Base-by-base conservation (phyloP, 805 yeast genomes). In the Priceomyces melissophilus region DNA sequence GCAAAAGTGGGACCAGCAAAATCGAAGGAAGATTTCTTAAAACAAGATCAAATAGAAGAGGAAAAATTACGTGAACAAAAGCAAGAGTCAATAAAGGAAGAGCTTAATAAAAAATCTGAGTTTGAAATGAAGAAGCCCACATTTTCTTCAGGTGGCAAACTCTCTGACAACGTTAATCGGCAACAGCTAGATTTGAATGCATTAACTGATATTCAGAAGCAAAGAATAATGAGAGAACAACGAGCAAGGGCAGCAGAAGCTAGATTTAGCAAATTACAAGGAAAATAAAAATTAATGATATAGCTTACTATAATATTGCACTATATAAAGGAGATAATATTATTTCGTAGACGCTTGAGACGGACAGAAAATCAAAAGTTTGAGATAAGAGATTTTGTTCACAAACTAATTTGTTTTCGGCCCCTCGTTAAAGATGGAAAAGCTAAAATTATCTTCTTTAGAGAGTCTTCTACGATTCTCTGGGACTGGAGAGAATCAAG, bases 191-290 rank as follows among this genome's bases (percentile, higher is more conserved):
- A 79, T 35, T 52, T 82, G 40, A 73, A 76, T 33, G 82, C 89
- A 0, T 67, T 91, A 40, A 74, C 80, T 6, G 88, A 82, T 1
- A 87, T 81, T 17, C 96, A 90, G 48, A 75, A 79, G 53, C 72
- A 75, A 74, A 76, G 82, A 53, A 65, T 93, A 14, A 89, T 90
- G 85, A 78, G 99, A 45, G 99, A 93, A 54, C 90, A 90, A 55
- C 73, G 98, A 40, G 97, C 97, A 1, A 75, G 98, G 41, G 99
- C 99, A 0, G 97, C 96, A 0, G 98, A 93, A 59, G 96, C 91
- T 0, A 73, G 99, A 50, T 52, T 87, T 41, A 61, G 55, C 32
- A 38, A 31, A 36, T 15, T 44, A 33, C 44, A 35, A 33, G 35
- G 30, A 14, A 37, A 33, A 20, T 30, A 37, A 20, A 40, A 25